Evolutionary conservation across 192 early-diverging fungal genomes (phyloP).

Genomic region (Backusella luteola): DNA sequence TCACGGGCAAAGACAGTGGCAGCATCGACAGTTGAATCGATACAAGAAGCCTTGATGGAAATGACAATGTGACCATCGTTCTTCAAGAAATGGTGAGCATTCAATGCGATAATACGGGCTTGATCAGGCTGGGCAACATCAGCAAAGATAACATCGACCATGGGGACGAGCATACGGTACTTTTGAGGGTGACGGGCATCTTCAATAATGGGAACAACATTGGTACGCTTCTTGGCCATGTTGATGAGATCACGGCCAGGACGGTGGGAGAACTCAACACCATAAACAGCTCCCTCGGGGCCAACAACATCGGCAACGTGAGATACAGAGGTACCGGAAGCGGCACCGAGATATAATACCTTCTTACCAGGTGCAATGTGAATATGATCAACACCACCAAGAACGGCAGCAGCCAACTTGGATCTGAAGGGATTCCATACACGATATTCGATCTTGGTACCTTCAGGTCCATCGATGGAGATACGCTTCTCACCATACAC

Average conservation of each 20-base stretch:
- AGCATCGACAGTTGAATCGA: conserved; percentile 97
- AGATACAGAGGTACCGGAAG: conserved; percentile 91
- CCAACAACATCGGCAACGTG: conserved; percentile 98
- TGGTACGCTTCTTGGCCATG: conserved; percentile 99
- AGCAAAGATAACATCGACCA: conserved; percentile 98
- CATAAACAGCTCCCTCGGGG: conserved; percentile 95
- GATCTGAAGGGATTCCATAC: conserved; percentile 99
- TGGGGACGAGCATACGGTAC: conserved; percentile 98
- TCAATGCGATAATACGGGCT: conserved; percentile 97
- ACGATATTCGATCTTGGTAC: conserved; percentile 96
- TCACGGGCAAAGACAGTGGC: conserved; percentile 95
- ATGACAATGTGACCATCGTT: conserved; percentile 97
- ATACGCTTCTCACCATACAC: conserved; percentile 99
- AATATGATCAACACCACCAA: conserved; percentile 95
- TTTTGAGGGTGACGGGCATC: conserved; percentile 99
- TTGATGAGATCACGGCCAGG: conserved; percentile 96
- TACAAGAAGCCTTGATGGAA: conserved; percentile 99
- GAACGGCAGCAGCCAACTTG: conserved; percentile 96
- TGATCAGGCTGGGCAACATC: conserved; percentile 99
- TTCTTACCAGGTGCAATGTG: conserved; percentile 94
- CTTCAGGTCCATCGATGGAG: conserved; percentile 90
- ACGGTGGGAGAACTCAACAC: conserved; percentile 36
- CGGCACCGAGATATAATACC: conserved; percentile 97
- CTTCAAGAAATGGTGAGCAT: conserved; percentile 97
- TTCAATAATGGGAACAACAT: conserved; percentile 99